Evolutionary conservation across 768 basidiomycete genomes (phyloP).

Genomic region (Agaricus blazei): DNA sequence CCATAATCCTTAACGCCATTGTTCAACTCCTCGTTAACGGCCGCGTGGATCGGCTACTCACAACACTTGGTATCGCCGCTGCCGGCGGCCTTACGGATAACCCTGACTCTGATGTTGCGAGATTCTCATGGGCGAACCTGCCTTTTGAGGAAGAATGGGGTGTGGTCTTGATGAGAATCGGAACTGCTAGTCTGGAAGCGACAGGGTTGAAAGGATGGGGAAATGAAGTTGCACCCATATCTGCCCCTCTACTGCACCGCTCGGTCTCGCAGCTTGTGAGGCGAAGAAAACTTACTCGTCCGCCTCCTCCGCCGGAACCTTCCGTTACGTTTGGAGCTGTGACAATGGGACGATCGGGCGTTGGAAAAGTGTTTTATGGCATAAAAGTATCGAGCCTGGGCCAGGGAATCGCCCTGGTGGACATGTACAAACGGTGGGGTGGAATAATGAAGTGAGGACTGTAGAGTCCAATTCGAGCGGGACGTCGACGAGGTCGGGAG

Average conservation of each 20-base stretch:
- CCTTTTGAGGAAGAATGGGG: constrained; percentile 71
- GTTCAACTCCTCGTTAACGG: constrained; percentile 66
- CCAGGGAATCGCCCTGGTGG: not conserved
- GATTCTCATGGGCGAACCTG: constrained; percentile 26
- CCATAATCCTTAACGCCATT: constrained; percentile 54
- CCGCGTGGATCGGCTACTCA: constrained; percentile 51
- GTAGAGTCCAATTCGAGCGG: constrained; percentile 5
- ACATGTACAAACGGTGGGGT: not conserved
- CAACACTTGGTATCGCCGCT: constrained; percentile 38
- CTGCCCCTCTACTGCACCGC: constrained; percentile 16
- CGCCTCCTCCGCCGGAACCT: constrained; percentile 12
- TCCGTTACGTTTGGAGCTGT: constrained; percentile 21
- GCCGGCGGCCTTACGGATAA: constrained; percentile 2
- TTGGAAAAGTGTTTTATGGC: constrained; percentile 22
- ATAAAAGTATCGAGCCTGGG: not conserved
- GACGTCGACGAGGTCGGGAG: constrained; percentile 24
- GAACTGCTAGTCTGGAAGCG: constrained; percentile 71
- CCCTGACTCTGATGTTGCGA: constrained; percentile 9
- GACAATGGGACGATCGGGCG: constrained; percentile 26
- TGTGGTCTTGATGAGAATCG: constrained; percentile 63
- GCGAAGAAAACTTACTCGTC: constrained; percentile 3
- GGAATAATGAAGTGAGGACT: constrained; percentile 7
- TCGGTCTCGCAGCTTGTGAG: not conserved
- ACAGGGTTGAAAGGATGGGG: constrained; percentile 67
- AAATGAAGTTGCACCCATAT: constrained; percentile 63